phyloP scores from a whole-genome alignment of 371 early-diverging fungal species.

The Apophysomyces ossiformis region DNA sequence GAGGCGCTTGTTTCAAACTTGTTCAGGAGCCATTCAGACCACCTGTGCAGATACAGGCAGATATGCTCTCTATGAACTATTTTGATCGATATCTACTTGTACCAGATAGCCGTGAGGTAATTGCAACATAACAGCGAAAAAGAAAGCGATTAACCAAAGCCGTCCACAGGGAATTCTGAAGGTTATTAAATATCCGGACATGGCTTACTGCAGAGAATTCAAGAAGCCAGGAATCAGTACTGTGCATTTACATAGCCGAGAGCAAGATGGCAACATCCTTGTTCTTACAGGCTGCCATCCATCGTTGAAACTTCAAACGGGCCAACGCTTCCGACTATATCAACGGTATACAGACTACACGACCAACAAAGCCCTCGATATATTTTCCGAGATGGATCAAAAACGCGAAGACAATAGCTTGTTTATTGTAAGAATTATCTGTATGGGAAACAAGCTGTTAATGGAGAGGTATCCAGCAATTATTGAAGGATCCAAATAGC shows the following conservation, averaged over 20 bases:
- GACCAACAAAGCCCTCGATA: conserved; percentile 26
- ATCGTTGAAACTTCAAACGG: background rate
- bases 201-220: conserved; percentile 24
- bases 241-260: conserved; percentile 13
- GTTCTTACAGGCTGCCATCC: conserved; percentile 20
- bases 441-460: background rate
- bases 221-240: conserved; percentile 8
- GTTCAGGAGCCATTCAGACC: conserved; percentile 7
- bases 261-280: background rate
- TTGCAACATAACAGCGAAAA: background rate
- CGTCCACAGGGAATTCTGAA: conserved; percentile 33
- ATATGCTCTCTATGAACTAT: conserved; percentile 6
- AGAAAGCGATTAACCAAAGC: background rate
- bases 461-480: conserved; percentile 11
- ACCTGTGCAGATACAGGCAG: conserved; percentile 6
- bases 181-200: conserved; percentile 37
- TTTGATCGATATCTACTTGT: conserved; percentile 39
- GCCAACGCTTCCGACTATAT: conserved; percentile 30
- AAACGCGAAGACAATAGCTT: conserved; percentile 10
- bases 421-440: conserved; percentile 22
- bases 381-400: conserved; percentile 24
- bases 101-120: conserved; percentile 32
- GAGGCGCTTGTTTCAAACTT: conserved; percentile 14
- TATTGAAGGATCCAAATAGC: conserved; percentile 32
- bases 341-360: conserved; percentile 39